Percentiles rank a stretch among this genome's conserved stretches.
These are phyloP conservation scores for Boletales sp. DNA, from an alignment of 768 basidiomycete genomes.

Conservation along the genomic window DNA sequence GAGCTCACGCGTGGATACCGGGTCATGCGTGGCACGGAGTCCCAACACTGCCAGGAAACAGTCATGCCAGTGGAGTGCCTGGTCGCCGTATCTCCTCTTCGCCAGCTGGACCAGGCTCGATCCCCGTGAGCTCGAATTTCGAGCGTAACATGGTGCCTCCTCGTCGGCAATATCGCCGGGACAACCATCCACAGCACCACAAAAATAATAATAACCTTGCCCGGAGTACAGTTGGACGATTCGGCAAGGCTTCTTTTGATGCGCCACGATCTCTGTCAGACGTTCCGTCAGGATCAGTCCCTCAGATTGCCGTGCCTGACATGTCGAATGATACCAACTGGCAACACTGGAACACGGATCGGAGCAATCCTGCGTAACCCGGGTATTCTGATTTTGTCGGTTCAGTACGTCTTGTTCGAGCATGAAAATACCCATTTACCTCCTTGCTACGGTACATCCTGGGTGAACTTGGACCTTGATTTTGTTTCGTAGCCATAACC, in stretches of 20 bases:
- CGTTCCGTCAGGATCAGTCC: constrained; percentile 3
- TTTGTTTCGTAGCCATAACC: no score
- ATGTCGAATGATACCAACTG: constrained; percentile 13
- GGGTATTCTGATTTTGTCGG: constrained; percentile 12
- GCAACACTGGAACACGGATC: constrained; percentile 16
- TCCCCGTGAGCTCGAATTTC: constrained; percentile 10
- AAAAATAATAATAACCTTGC: constrained; percentile 23
- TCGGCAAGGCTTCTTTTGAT: constrained; percentile 15
- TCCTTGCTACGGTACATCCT: no score
- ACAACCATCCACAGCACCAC: constrained; percentile 25
- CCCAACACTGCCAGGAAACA: constrained; percentile 14
- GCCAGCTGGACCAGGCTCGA: constrained; percentile 9
- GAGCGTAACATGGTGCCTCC: constrained; percentile 25
- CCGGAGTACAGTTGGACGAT: constrained; percentile 21
- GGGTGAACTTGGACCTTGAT: no score
- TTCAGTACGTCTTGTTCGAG: not conserved
- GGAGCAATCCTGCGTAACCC: constrained; percentile 7
- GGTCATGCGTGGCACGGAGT: constrained; percentile 22
- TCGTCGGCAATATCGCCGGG: constrained; percentile 31
- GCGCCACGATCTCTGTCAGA: constrained; percentile 17
- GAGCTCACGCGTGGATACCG: constrained; percentile 25
- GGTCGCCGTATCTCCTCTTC: constrained; percentile 15
- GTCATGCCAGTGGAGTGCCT: constrained; percentile 4
- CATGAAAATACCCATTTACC: not conserved
- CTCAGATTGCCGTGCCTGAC: constrained; percentile 12